phyloP scores from a whole-genome alignment of 768 basidiomycete genomes.

The Lentinus tigrinus region DNA sequence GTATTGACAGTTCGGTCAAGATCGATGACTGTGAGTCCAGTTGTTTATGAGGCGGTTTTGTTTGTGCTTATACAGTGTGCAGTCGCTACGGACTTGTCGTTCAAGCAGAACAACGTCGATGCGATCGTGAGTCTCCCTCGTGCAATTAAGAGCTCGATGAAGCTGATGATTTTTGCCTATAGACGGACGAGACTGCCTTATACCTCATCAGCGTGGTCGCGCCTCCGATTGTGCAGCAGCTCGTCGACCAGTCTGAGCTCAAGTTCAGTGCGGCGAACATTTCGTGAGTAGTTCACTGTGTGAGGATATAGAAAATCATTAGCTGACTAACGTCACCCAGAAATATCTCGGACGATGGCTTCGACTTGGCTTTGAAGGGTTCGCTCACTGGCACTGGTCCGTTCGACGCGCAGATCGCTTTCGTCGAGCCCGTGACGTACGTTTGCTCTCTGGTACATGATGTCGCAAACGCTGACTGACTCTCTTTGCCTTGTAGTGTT shows the following conservation, averaged over 20 bases:
- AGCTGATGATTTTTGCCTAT: background rate
- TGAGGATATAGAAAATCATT: background rate
- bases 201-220: slow-evolving; percentile 74
- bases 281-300: slow-evolving; percentile 33
- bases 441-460: slow-evolving; percentile 18
- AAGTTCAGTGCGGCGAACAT: slow-evolving; percentile 60
- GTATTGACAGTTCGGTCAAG: slow-evolving; percentile 50
- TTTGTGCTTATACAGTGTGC: slow-evolving; percentile 2
- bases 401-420: slow-evolving; percentile 67
- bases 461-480: background rate
- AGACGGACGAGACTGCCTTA: slow-evolving; percentile 63
- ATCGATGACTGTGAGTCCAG: slow-evolving; percentile 62
- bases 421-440: slow-evolving; percentile 60
- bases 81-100: slow-evolving; percentile 57
- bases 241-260: slow-evolving; percentile 57
- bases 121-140: slow-evolving; percentile 41
- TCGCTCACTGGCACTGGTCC: slow-evolving; percentile 64
- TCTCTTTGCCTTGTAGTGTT: slow-evolving; percentile 43
- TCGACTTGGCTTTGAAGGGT: slow-evolving; percentile 58
- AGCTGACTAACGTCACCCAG: slow-evolving; percentile 8
- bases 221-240: slow-evolving; percentile 60
- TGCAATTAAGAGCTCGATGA: no score
- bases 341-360: slow-evolving; percentile 51
- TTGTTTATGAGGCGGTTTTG: background rate
- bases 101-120: slow-evolving; percentile 56